Conservation (phyloP, 208 protist genomes). For the Leishmania martiniquensis region DNA sequence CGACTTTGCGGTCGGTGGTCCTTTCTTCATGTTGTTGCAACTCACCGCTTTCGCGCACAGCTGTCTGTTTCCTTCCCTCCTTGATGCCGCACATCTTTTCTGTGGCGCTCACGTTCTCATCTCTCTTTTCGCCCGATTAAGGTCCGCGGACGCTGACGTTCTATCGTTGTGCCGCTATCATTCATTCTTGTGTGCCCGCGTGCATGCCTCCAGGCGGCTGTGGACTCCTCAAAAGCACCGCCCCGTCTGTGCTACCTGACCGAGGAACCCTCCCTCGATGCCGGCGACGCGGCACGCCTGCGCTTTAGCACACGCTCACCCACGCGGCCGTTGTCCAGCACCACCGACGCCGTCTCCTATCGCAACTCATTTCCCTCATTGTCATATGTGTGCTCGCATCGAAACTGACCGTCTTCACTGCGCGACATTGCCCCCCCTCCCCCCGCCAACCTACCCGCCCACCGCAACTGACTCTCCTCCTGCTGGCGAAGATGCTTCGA, state of each 20-base stretch:
- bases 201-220: not conserved
- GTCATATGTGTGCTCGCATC: not conserved
- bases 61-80: not conserved
- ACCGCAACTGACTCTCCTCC: not conserved
- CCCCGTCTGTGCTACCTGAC: not conserved
- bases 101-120: constrained; percentile 1
- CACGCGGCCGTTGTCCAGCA: not conserved
- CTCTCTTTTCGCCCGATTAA: not conserved
- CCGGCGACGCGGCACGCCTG: not conserved
- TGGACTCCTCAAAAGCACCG: not conserved
- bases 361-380: not conserved
- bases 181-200: not conserved
- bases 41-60: not conserved
- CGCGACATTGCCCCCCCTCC: not conserved
- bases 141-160: not conserved
- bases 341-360: not conserved
- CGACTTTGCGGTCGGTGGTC: no score
- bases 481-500: not conserved
- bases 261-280: not conserved
- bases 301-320: not conserved
- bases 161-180: not conserved
- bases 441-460: not conserved
- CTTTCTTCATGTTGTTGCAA: not conserved
- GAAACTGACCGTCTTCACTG: not conserved
- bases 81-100: not conserved